Evolutionary conservation across 768 basidiomycete genomes (phyloP), one percentile per base, ranked within the genome.

Genomic region (Russula virescens): DNA sequence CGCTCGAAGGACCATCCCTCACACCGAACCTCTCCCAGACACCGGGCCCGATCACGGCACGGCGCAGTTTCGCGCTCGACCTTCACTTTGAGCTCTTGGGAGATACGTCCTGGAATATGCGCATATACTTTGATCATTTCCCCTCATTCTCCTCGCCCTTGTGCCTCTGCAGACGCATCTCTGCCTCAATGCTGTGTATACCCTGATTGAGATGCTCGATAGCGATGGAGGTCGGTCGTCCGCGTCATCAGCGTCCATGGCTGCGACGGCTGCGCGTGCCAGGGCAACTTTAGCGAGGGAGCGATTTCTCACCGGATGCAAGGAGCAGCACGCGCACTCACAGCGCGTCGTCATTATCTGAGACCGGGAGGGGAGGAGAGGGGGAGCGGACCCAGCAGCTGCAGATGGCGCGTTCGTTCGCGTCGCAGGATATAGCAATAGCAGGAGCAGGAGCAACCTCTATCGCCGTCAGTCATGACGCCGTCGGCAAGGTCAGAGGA

Each of bases 171-270:
- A 94, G 72, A 85, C 87, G 0, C 94, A 88, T 71, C 86, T 95
- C 72, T 93, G 95, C 70, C 92, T 94, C 73, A 94, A 94, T 72
- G 85, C 87, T 68, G 85, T 88, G 66, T 95, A 85, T 75, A 85
- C 93, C 68, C 73, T 94, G 68, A 71, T 93, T 45, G 85, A 92
- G 91, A 63, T 57, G 38, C 58, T 63, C 0, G 62, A 63, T 43
- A 54, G 51, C 46, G 34, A 38, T 23, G 18, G 34, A 18, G n/a
- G 31, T 5, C 43, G 51, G n/a, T 63, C 61, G 14, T 56, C 61
- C 0, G 25, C 19, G 10, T 62, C 56, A 19, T 52, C 55, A 3
- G 34, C 47, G 11, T 49, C 55, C 4, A 51, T 21, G 9, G 52
- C 57, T 19, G 50, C 16, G 8, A 50, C 14, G 18, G 28, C 31